Conservation (phyloP, 345 rosid genomes). For the Alliaria petiolata region DNA sequence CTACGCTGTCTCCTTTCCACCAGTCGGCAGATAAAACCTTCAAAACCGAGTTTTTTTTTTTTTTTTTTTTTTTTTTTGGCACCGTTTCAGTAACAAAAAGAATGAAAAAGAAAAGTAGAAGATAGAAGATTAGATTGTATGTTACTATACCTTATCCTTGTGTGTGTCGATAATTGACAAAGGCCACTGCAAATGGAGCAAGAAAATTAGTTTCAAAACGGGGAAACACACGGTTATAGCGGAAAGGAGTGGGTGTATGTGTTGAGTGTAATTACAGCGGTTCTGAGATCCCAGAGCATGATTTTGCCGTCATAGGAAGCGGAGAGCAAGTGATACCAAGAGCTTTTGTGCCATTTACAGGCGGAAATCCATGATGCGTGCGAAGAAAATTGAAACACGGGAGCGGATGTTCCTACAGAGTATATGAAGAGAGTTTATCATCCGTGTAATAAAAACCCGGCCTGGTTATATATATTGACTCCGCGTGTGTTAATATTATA, state of each 20-base stretch:
- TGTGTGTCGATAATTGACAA: constrained; percentile 72
- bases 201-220: background rate
- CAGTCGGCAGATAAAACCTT: constrained; percentile 94
- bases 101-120: background rate
- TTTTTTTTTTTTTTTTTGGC: too few relatives aligned
- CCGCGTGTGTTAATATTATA: background rate
- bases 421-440: background rate
- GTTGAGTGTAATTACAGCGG: constrained; percentile 63
- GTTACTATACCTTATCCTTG: constrained; percentile 62
- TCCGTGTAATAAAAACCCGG: background rate
- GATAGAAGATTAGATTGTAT: background rate
- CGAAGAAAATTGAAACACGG: constrained; percentile 75
- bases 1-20: constrained; percentile 82
- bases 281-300: constrained; percentile 99
- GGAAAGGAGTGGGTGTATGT: background rate
- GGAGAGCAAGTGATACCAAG: constrained; percentile 81
- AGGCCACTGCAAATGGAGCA: constrained; percentile 81
- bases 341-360: constrained; percentile 88
- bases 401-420: constrained; percentile 80
- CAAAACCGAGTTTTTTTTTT: background rate
- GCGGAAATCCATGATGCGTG: constrained; percentile 91
- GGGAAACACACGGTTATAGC: background rate
- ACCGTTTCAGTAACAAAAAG: background rate
- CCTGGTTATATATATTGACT: constrained; percentile 7
- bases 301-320: constrained; percentile 98